Base-by-base conservation (phyloP, 805 yeast species). In the Spencermartinsiella europaea region DNA sequence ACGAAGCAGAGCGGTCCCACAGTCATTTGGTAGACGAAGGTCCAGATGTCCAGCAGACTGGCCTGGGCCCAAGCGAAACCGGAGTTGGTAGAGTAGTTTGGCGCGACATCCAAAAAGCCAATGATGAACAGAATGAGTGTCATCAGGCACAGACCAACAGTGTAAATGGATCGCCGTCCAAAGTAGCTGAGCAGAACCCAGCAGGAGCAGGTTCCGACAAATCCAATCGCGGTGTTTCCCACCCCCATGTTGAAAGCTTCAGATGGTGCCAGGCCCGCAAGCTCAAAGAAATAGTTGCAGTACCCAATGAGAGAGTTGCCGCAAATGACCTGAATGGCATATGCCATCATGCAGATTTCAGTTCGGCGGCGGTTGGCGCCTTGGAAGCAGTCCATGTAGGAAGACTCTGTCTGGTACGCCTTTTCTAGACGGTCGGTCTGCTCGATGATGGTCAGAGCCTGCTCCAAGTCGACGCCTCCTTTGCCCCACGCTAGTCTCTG, bases 291-390 rank as follows among this genome's bases (percentile, higher is more conserved):
- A 53, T 76, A 76, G 14, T 79, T 74, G 16, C 79, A 67, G 44
- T 51, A 52, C 4, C 56, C 56, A 34, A 50, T 50, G 21, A 55
- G 41, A 12, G 55, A 48, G 43, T 53, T 53, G 8, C 58, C 58
- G 37, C 47, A 45, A 19, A 52, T 38, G 22, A 55, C 54, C 36
- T 55, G 58, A 42, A 42, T 49, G 21, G 47, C 28, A 34, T 45
- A 49, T 8, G 44, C 55, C 45, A 71, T 43, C 38, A 70, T 57
- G 14, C 79, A 69, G 42, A 77, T 64, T 58, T 75, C 72, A 1
- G 84, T 79, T 63, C 83, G 67, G 57, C 82, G 64, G 10, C 65
- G 54, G 58, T 75, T 70, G 4, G 55, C 48, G 4, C 76, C 76
- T 55, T 63, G 70, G 67, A 79, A 74, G 52, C 80, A 76, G 49